Evolutionary conservation across 2,329 filamentous ascomycete genomes (phyloP).

Genomic region (Sporothrix schenckii): DNA sequence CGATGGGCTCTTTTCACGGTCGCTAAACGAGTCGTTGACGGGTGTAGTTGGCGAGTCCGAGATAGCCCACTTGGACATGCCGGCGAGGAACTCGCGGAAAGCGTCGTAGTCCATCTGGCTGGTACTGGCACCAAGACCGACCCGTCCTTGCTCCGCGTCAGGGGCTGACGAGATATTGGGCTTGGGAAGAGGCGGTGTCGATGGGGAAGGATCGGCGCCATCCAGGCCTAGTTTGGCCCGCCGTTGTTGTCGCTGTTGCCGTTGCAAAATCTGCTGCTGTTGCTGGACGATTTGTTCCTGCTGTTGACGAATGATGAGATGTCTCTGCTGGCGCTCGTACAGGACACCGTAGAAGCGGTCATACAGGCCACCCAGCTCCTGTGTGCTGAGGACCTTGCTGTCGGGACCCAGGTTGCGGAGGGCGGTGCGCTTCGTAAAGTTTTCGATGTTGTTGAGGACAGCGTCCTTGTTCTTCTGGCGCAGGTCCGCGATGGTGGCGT

Average conservation of each 20-base stretch:
- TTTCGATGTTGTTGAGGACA: constrained; percentile 94
- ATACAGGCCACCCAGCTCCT: constrained; percentile 87
- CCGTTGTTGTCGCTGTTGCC: constrained; percentile 59
- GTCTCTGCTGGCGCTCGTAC: constrained; percentile 87
- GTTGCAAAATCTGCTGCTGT: constrained; percentile 73
- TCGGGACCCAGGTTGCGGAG: constrained; percentile 95
- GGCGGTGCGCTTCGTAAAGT: constrained; percentile 93
- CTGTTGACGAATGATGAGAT: constrained; percentile 76
- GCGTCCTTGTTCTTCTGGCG: constrained; percentile 91
- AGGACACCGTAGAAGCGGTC: constrained; percentile 91
- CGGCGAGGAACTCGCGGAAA: constrained; percentile 90
- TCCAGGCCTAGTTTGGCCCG: constrained; percentile 46
- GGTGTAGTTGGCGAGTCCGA: constrained; percentile 75
- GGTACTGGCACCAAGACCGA: constrained; percentile 84
- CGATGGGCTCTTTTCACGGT: constrained; percentile 62
- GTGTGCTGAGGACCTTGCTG: constrained; percentile 83
- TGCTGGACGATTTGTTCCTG: constrained; percentile 69
- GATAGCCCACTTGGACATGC: constrained; percentile 89
- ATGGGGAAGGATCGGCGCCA: constrained; percentile 30
- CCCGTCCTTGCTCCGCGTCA: constrained; percentile 74
- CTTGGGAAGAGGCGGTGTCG: neutral
- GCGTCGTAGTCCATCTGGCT: constrained; percentile 97
- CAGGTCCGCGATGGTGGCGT: constrained; percentile 86
- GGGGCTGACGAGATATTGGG: constrained; percentile 47
- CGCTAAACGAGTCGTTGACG: constrained; percentile 51